Evolutionary conservation across 306 rosid species (phyloP), one percentile per base, ranked within the genome.

Genomic region (Hippophae gyantsensis): DNA sequence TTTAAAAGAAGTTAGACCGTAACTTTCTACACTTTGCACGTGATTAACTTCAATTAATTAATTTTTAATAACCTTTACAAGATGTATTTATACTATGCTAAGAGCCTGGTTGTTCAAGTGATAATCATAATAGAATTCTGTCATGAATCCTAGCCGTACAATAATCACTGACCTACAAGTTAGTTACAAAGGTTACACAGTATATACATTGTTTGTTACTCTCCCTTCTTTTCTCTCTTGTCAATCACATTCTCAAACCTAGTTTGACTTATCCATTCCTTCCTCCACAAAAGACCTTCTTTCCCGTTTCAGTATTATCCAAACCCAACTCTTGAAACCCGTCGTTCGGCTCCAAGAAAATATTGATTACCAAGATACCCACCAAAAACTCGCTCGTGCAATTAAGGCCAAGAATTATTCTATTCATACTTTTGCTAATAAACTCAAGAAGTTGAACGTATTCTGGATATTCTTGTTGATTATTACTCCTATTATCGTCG

Each of bases 261-360:
- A 69, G 0, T 74, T 72, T 0, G 89, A 81, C 6, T 61, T 18
- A 18, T 18, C 89, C 57, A 65, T 82, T 55, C 87, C 90, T 38
- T 69, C 95, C 51, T 27, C 96, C 14, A 59, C 80, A 58, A 90
- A 87, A 70, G 97, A 90, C 49, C 67, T 90, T 13, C 74, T 84
- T 46, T 79, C 87, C 25, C 82, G 71, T 26, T 84, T 87, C 66
- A 76, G 80, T 3, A 48, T 54, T 61, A 84, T 87, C 57, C 97
- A 90, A 57, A 87, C 90, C 61, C 96, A 90, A 57, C 79, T 90
- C 58, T 83, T 79, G 1, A 95, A 90, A 70, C 87, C 94, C 13
- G 94, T 90, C 7, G 85, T 95, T 1, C 92, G 87, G 64, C 96
- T 90, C 73, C 95, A 90, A 64, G 94, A 90, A 56, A 87, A 84